A percentile compares a stretch with the other conserved stretches of the same genome.
phyloP scores from a whole-genome alignment of 805 yeast species.

The Candida caryicola region DNA sequence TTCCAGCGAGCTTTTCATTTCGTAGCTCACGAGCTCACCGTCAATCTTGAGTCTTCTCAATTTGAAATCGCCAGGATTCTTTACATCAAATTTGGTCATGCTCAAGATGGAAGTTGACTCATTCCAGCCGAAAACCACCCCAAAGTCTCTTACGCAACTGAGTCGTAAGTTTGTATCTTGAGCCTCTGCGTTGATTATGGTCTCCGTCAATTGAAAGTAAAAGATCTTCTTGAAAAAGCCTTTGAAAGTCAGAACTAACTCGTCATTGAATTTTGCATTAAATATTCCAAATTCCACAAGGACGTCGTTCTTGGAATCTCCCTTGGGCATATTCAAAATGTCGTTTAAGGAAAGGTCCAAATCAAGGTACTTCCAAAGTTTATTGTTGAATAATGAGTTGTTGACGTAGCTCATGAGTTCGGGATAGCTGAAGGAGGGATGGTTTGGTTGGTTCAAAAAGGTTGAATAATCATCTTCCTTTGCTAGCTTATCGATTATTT shows the following conservation, averaged over 20 bases:
- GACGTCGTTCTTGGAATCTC: not conserved
- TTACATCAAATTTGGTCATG: not conserved
- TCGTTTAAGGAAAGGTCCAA: conserved; percentile 15
- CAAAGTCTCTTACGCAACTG: not conserved
- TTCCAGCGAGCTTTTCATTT: conserved; percentile 8
- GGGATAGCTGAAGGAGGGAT: conserved; percentile 13
- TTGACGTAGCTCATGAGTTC: conserved; percentile 26
- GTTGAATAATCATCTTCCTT: conserved; percentile 32
- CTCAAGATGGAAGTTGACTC: not conserved
- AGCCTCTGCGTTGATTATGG: conserved; percentile 1
- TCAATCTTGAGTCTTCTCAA: not conserved
- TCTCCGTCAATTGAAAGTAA: not conserved
- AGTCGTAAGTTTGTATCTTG: conserved; percentile 4
- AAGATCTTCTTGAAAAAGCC: conserved; percentile 5
- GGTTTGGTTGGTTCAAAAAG: conserved; percentile 10
- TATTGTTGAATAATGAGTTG: conserved; percentile 18
- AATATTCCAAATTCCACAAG: conserved; percentile 1
- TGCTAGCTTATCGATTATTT: conserved; percentile 35
- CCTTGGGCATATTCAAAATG: conserved; percentile 6
- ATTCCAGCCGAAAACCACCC: not conserved
- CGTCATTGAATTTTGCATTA: conserved; percentile 1
- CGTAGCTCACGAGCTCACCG: conserved; percentile 7
- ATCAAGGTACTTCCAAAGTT: conserved; percentile 18
- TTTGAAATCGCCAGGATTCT: not conserved
- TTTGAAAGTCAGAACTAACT: conserved; percentile 3